Evolutionary conservation across 805 yeast genomes (phyloP), one percentile per base, ranked within the genome.

Genomic region (Candida ovalis): DNA sequence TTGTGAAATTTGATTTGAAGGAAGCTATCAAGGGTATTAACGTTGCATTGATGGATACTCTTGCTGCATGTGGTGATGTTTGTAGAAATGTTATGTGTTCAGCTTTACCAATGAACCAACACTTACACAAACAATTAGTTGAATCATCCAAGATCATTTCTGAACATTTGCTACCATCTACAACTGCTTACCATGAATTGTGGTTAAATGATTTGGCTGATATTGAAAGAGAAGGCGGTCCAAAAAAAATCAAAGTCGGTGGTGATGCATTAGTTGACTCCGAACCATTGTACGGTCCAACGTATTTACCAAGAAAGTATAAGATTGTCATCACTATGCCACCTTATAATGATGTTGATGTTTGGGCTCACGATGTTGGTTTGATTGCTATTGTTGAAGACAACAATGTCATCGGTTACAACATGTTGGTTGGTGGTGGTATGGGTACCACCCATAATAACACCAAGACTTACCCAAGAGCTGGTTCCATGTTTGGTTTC

Each of bases 61-160:
- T 92, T 50, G 98, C 96, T 51, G 98, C 98, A 1, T 92, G 97
- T 76, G 98, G 98, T 75, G 98, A 92, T 73, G 98, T 92, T 40
- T 88, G 88, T 73, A 86, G 98, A 79, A 92, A 92, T 64, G 97
- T 92, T 40, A 92, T 91, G 84, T 78, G 87, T 46, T 80, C 92
- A 50, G 96, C 96, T n/a, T 74, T 88, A 28, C 97, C 97, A 17
- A 78, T 78, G 27, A 89, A 89, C 63, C 87, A 90, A 44, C 82
- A 82, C 62, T 77, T 92, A 45, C 97, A 92, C 66, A 69, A 71
- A 28, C 91, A 91, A 70, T 77, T 92, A 55, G 77, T 83, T 38
- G 72, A 75, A 12, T 69, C 78, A 42, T 88, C 92, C 28, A 64
- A 79, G 33, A 68, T 70, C 27, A 81, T 92, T 54, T 86, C 96